Percentiles rank a stretch among this genome's conserved stretches.
These are phyloP conservation scores for Puccinia hordei DNA, from an alignment of 1,284 basidiomycete species.

Conservation along the genomic window DNA sequence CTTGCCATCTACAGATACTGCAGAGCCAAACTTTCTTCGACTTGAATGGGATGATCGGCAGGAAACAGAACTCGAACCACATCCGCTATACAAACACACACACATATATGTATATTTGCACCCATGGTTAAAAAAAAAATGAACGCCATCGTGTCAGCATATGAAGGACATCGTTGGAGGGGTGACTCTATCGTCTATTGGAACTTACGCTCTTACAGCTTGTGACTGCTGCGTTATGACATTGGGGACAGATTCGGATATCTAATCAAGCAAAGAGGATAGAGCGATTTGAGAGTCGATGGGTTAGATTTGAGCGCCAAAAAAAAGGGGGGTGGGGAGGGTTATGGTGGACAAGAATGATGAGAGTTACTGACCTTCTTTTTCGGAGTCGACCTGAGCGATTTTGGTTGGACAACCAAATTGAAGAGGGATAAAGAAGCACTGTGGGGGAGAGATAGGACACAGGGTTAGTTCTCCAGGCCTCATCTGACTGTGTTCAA, in stretches of 20 bases:
- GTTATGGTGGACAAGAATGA: background rate
- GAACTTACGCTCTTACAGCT: slow-evolving; percentile 39
- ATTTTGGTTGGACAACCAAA: slow-evolving; percentile 47
- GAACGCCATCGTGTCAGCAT: too few species aligned
- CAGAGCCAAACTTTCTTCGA: slow-evolving; percentile 48
- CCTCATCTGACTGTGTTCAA: too few species aligned
- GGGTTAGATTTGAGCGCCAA: background rate
- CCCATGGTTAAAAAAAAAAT: too few species aligned
- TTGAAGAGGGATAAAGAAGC: slow-evolving; percentile 49
- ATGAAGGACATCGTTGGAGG: too few species aligned
- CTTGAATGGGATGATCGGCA: slow-evolving; percentile 48
- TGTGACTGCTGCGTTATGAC: slow-evolving; percentile 37
- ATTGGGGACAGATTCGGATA: slow-evolving; percentile 46
- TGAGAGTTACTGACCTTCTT: slow-evolving; percentile 32
- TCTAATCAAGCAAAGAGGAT: slow-evolving; percentile 13
- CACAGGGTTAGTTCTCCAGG: too few species aligned
- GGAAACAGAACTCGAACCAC: slow-evolving; percentile 50
- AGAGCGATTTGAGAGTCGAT: background rate
- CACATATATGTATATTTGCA: background rate
- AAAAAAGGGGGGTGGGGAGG: background rate
- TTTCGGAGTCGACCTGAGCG: slow-evolving; percentile 34
- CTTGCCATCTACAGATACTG: slow-evolving; percentile 43
- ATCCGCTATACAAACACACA: slow-evolving; percentile 18
- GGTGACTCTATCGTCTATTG: too few species aligned
- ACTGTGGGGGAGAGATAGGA: background rate